Conservation (phyloP, 768 basidiomycete species). For the Agrocybe pediades region DNA sequence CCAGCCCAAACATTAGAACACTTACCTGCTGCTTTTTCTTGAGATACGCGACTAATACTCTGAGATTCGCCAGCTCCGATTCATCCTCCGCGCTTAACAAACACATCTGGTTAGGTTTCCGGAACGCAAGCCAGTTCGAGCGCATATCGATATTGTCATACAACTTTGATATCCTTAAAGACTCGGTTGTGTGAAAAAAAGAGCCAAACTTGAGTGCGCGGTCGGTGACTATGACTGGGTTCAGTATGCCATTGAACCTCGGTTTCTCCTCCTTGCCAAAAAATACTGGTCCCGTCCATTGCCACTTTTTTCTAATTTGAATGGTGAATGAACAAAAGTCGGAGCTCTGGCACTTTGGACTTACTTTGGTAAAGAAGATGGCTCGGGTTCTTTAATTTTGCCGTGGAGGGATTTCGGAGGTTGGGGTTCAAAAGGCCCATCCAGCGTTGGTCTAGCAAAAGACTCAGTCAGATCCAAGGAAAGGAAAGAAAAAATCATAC, state of each 20-base stretch:
- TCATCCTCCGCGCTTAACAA: constrained; percentile 42
- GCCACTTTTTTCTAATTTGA: too few relatives aligned
- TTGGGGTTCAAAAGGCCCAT: constrained; percentile 21
- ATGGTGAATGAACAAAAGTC: constrained; percentile 5
- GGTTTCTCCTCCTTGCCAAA: constrained; percentile 34
- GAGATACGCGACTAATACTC: constrained; percentile 48
- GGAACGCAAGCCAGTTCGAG: constrained; percentile 50
- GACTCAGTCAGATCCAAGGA: neutral
- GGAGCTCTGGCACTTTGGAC: neutral
- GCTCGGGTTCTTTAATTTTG: too few relatives aligned
- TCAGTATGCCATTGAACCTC: constrained; percentile 51
- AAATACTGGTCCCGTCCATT: too few relatives aligned
- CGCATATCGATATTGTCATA: constrained; percentile 50
- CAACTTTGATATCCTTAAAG: constrained; percentile 46
- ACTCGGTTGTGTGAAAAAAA: constrained; percentile 40
- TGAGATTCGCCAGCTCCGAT: constrained; percentile 42
- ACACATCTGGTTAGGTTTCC: constrained; percentile 53
- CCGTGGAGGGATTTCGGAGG: constrained; percentile 25
- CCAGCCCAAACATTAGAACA: neutral
- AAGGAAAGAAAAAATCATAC: constrained; percentile 20
- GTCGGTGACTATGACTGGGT: constrained; percentile 47
- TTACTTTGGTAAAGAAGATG: constrained; percentile 21
- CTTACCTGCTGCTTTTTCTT: constrained; percentile 47
- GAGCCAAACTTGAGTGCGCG: constrained; percentile 47
- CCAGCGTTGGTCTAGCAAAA: constrained; percentile 21